These are phyloP conservation scores for Aurifilum marmelostoma DNA, from an alignment of 2,329 filamentous ascomycete genomes.

Conservation along the genomic window DNA sequence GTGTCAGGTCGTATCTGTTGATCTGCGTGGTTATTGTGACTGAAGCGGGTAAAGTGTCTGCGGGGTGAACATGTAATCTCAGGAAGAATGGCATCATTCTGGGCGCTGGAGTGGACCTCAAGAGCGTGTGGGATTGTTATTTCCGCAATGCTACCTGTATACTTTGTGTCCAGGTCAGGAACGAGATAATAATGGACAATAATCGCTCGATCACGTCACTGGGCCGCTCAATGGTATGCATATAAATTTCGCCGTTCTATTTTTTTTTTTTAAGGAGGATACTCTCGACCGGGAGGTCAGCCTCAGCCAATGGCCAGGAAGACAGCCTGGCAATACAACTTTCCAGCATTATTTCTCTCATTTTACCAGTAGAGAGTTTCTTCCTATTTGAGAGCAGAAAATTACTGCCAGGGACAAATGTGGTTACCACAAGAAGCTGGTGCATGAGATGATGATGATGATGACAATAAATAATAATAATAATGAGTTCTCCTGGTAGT, in stretches of 20 bases:
- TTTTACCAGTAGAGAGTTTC: too few relatives aligned
- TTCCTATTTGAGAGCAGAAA: too few relatives aligned
- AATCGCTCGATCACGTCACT: neutral
- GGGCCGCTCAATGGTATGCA: neutral
- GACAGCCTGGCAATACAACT: neutral
- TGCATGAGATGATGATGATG: too few relatives aligned
- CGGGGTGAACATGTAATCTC: slow-evolving; percentile 15
- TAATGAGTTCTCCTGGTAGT: too few relatives aligned
- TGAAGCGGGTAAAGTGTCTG: slow-evolving; percentile 4
- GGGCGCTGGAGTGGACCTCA: neutral
- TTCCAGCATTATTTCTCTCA: neutral
- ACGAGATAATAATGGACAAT: neutral
- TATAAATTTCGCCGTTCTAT: neutral
- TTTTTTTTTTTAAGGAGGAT: neutral
- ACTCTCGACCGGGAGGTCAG: too few relatives aligned
- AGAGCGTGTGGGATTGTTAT: neutral
- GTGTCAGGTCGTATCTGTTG: neutral
- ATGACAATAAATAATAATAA: too few relatives aligned
- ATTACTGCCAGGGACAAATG: too few relatives aligned
- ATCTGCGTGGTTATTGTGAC: neutral
- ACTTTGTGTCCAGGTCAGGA: neutral
- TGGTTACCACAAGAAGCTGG: too few relatives aligned
- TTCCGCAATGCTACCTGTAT: neutral
- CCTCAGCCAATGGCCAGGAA: neutral
- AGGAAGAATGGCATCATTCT: slow-evolving; percentile 23